Evolutionary conservation across 495 filamentous ascomycete species (phyloP), one percentile per base, ranked within the genome.

Genomic region (Cenococcum geophilum): DNA sequence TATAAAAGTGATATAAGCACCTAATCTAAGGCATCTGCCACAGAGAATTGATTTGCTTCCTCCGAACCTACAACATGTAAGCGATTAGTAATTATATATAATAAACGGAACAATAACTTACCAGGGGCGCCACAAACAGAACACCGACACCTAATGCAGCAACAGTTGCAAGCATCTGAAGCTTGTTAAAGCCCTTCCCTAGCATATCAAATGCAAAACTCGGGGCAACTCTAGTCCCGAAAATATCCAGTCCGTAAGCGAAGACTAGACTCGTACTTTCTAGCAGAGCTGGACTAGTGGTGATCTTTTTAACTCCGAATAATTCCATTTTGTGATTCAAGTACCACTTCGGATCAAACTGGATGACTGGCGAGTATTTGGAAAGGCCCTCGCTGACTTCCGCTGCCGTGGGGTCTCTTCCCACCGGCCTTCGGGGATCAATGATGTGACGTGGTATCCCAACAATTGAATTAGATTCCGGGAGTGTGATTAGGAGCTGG

Each of bases 181-280:
- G 62, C 77, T 95, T 96, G 59, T 88, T 90, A 71, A 99, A 99
- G 4, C 87, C 88, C 75, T 92, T 95, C 36, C 90, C 92, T 0
- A 99, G 77, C 18, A 96, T 80, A 75, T 99, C 93, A 73, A 97
- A 99, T 4, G 87, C 80, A 58, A 86, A 82, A 69, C 89, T 95
- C 0, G 93, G 93, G 32, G 85, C 83, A 35, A 93, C 84, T 14
- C 91, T 77, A 3, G 92, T 91, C 5, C 89, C 91, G 66, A 90
- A 99, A 35, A 97, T 74, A 70, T 99, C 93, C 0, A 87, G 67
- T 2, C 95, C 95, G 71, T 87, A 97, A 3, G 91, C 92, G 67
- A 97, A 84, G 27, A 99, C 82, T 47, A 99, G 72, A 68, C 88
- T 91, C 12, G 93, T 97, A 73, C 91, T 96, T 75, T 99, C 93